phyloP scores from a whole-genome alignment of 805 yeast species.

The Crinitomyces ghanaensis region DNA sequence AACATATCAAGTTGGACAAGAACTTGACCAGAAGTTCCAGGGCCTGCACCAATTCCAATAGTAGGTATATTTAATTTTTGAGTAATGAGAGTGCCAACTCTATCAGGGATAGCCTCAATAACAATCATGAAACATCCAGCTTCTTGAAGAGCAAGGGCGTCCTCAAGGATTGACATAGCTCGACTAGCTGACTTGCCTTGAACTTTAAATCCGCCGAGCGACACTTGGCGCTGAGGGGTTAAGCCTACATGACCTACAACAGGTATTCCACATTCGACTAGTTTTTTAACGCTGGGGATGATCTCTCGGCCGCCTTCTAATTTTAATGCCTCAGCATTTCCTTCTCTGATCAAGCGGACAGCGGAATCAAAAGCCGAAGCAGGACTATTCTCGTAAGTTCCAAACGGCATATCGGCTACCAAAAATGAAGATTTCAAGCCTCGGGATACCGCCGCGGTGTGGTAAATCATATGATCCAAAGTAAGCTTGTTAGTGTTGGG shows the following conservation, averaged over 20 bases:
- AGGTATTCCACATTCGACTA: conserved; percentile 68
- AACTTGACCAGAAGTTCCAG: conserved; percentile 75
- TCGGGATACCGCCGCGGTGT: conserved; percentile 63
- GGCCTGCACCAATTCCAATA: conserved; percentile 95
- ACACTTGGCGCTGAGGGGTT: conserved; percentile 75
- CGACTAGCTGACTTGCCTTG: conserved; percentile 54
- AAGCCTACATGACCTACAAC: conserved; percentile 87
- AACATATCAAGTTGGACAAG: conserved; percentile 75
- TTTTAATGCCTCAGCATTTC: conserved; percentile 61
- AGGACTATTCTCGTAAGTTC: conserved; percentile 58
- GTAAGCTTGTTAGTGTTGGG: conserved; percentile 53
- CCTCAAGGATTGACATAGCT: conserved; percentile 48
- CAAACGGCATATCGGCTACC: conserved; percentile 84
- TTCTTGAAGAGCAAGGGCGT: conserved; percentile 57
- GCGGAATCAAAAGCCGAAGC: conserved; percentile 54
- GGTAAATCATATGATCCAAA: conserved; percentile 66
- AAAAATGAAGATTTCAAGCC: conserved; percentile 56
- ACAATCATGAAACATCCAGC: conserved; percentile 71
- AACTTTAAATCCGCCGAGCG: conserved; percentile 77
- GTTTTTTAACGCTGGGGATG: conserved; percentile 39
- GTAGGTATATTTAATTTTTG: conserved; percentile 55
- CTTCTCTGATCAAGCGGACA: conserved; percentile 40
- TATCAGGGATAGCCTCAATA: conserved; percentile 77
- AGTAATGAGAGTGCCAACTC: conserved; percentile 56
- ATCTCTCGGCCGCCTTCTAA: conserved; percentile 70